Percentiles rank a stretch among this genome's conserved stretches.
phyloP scores from a whole-genome alignment of 345 rosid genomes.

The Acer saccharum region DNA sequence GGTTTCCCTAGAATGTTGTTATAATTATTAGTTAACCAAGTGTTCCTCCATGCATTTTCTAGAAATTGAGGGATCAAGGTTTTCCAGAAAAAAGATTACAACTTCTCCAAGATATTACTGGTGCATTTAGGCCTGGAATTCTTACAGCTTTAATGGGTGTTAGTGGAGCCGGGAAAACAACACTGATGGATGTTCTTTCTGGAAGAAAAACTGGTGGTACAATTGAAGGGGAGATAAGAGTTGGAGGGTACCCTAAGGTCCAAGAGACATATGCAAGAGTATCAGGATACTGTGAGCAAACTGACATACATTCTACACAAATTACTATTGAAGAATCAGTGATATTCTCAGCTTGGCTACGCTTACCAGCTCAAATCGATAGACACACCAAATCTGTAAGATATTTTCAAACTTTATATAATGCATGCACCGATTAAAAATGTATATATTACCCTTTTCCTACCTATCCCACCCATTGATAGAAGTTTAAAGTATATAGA shows the following conservation, averaged over 20 bases:
- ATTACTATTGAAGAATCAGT: conserved; percentile 46
- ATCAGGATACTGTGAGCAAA: conserved; percentile 51
- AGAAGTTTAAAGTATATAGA: too few species aligned
- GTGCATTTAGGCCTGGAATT: conserved; percentile 51
- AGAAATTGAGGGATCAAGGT: conserved; percentile 35
- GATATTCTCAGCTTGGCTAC: conserved; percentile 43
- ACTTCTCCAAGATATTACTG: conserved; percentile 41
- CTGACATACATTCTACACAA: conserved; percentile 47
- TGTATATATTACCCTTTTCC: too few species aligned
- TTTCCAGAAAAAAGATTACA: conserved; percentile 32
- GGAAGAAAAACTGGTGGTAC: conserved; percentile 50
- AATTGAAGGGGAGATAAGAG: conserved; percentile 42
- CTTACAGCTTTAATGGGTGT: conserved; percentile 55
- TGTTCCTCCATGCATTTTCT: neutral
- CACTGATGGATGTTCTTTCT: conserved; percentile 54
- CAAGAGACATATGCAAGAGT: conserved; percentile 48
- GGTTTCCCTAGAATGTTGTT: neutral
- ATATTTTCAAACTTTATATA: neutral
- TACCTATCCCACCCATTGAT: too few species aligned
- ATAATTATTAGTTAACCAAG: neutral
- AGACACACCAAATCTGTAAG: conserved; percentile 38
- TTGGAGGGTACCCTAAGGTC: conserved; percentile 47
- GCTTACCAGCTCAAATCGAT: conserved; percentile 37
- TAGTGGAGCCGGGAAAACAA: conserved; percentile 59
- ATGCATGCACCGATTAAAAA: too few species aligned